phyloP scores from a whole-genome alignment of 2,329 filamentous ascomycete species.

The Colletotrichum sp. region DNA sequence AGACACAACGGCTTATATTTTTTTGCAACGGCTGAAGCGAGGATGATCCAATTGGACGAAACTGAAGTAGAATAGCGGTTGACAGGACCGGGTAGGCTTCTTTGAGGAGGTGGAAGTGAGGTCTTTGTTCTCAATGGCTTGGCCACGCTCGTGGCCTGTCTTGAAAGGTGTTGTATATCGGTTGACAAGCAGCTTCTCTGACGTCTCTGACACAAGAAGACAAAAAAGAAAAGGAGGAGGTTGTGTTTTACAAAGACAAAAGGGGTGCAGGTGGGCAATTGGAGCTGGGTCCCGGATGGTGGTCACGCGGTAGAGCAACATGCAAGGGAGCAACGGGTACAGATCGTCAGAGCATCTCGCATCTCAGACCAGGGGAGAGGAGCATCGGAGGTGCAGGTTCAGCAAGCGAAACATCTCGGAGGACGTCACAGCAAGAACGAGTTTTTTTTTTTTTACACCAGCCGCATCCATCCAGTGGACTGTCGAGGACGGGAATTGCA shows the following conservation, averaged over 20 bases:
- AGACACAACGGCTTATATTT: slow-evolving; percentile 16
- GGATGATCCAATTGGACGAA: slow-evolving; percentile 6
- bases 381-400: neutral
- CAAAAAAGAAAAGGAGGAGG: neutral
- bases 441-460: neutral
- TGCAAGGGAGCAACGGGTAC: slow-evolving; percentile 14
- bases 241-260: neutral
- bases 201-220: neutral
- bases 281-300: neutral
- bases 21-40: slow-evolving; percentile 19
- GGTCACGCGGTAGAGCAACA: slow-evolving; percentile 15
- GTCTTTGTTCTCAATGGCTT: neutral
- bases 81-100: neutral
- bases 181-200: neutral
- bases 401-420: neutral
- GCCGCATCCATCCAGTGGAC: neutral
- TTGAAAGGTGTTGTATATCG: neutral
- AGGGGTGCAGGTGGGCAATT: neutral
- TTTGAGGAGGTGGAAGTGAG: neutral
- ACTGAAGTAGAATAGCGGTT: neutral
- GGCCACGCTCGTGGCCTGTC: neutral
- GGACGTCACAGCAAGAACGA: slow-evolving; percentile 9
- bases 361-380: neutral
- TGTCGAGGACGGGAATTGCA: neutral
- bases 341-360: slow-evolving; percentile 13